Evolutionary conservation across 2,329 filamentous ascomycete genomes (phyloP).

Genomic region (Penicillium sp.): DNA sequence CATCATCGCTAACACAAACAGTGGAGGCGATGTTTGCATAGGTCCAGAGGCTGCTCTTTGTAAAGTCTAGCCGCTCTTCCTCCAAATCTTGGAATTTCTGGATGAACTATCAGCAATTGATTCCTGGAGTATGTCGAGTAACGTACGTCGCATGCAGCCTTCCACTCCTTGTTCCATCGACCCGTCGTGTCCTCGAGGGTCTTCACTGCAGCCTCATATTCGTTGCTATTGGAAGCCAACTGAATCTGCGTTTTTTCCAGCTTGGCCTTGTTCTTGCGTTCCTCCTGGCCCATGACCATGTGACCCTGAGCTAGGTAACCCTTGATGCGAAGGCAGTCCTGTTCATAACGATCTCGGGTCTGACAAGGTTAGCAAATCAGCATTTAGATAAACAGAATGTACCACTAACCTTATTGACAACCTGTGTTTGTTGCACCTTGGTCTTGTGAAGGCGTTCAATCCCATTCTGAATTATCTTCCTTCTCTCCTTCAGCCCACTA

Average conservation of each 20-base stretch:
- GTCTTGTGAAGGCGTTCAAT: slow-evolving; percentile 91
- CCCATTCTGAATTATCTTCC: slow-evolving; percentile 91
- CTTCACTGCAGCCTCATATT: slow-evolving; percentile 92
- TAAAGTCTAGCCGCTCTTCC: slow-evolving; percentile 93
- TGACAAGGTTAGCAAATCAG: slow-evolving; percentile 31
- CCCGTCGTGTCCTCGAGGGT: slow-evolving; percentile 89
- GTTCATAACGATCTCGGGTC: slow-evolving; percentile 90
- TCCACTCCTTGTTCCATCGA: slow-evolving; percentile 98
- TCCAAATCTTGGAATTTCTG: slow-evolving; percentile 98
- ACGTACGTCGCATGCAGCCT: slow-evolving; percentile 73
- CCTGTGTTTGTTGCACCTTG: slow-evolving; percentile 84
- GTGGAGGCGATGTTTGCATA: slow-evolving; percentile 97
- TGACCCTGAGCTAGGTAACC: slow-evolving; percentile 96
- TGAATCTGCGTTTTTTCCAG: slow-evolving; percentile 98
- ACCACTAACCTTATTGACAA: slow-evolving; percentile 75
- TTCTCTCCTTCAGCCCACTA: slow-evolving; percentile 89
- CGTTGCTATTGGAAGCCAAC: slow-evolving; percentile 79
- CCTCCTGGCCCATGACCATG: slow-evolving; percentile 99
- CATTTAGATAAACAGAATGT: neutral
- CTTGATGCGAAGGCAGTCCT: slow-evolving; percentile 97
- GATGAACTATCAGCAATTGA: neutral
- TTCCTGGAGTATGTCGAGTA: neutral
- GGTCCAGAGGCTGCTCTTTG: slow-evolving; percentile 95
- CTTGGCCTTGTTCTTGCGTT: slow-evolving; percentile 97
- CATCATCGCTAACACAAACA: slow-evolving; percentile 94